Evolutionary conservation across 2,329 filamentous ascomycete species (phyloP), one percentile per base, ranked within the genome.

Genomic region (Pseudogymnoascus sp.): DNA sequence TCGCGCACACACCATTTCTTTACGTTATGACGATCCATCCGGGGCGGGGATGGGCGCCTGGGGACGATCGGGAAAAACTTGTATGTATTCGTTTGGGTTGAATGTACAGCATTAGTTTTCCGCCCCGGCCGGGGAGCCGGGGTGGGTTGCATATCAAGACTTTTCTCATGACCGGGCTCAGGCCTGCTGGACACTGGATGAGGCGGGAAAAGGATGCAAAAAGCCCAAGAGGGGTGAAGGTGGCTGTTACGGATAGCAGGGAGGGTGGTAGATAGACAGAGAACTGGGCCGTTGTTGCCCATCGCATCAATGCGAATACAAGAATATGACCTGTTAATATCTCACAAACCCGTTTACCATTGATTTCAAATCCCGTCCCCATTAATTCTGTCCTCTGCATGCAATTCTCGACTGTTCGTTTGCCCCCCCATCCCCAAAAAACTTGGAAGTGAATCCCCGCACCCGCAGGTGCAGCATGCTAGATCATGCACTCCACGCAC

Each of bases 251-350:
- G 16, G 38, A 42, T 42, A 42, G 38, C 38, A n/a, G 40, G 4
- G 26, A 13, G 24, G 44, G 44, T 53, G 24, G n/a, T 31, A 53
- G 47, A 53, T 53, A 53, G 47, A 53, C 26, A 50, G 24, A 50
- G 44, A 19, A 1, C 31, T 26, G 19, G 47, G 47, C 26, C 26
- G 7, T 53, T 26, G n/a, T 31, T 53, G 47, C 47, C 26, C 24
- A 53, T 53, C 47, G 26, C 47, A 31, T 53, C 26, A 53, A 4
- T 53, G 47, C 47, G 47, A 19, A 19, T 19, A 53, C 11, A 10
- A 53, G n/a, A 53, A 53, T 53, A 53, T 53, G 47, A 53, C 47
- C 26, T 31, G 47, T 53, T 53, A 53, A 53, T 31, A 53, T 53
- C 47, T 53, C 3, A 53, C 42, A 42, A 14, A 53, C 6, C 8